phyloP scores from a whole-genome alignment of 2,329 filamentous ascomycete species.

The Colletotrichum sp. region DNA sequence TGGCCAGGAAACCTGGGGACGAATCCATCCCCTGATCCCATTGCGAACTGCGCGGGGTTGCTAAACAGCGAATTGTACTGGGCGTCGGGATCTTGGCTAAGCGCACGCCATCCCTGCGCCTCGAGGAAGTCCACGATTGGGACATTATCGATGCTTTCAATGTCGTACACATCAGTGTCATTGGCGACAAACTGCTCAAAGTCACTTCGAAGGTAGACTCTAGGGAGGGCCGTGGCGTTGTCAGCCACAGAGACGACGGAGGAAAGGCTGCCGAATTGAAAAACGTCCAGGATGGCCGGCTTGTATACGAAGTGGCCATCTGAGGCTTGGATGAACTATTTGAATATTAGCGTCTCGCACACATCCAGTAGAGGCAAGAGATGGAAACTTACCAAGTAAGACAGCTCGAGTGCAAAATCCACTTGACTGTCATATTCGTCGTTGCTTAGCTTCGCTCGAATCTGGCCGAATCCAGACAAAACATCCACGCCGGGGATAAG shows the following conservation, averaged over 20 bases:
- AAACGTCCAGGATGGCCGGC: constrained; percentile 13
- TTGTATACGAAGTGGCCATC: neutral
- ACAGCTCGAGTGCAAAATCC: constrained; percentile 16
- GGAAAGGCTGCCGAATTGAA: neutral
- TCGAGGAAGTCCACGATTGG: constrained; percentile 13
- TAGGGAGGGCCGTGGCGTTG: neutral
- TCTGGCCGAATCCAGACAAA: constrained; percentile 10
- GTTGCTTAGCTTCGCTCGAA: constrained; percentile 13
- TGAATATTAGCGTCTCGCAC: neutral
- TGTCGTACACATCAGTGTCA: constrained; percentile 10
- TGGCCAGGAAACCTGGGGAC: neutral
- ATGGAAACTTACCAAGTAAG: constrained; percentile 13
- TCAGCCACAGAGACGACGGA: constrained; percentile 19
- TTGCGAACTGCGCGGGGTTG: neutral
- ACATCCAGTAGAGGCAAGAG: neutral
- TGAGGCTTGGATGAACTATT: neutral
- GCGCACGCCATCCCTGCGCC: neutral
- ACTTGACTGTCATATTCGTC: constrained; percentile 17
- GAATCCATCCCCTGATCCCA: neutral
- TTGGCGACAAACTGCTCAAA: neutral
- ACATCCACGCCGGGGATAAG: neutral
- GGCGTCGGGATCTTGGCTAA: constrained; percentile 24
- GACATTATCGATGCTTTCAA: constrained; percentile 20
- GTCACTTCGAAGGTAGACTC: constrained; percentile 4
- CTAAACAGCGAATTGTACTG: constrained; percentile 22